These are phyloP conservation scores for Spergularia marina DNA, from an alignment of 148 eudicot species.

Conservation along the genomic window DNA sequence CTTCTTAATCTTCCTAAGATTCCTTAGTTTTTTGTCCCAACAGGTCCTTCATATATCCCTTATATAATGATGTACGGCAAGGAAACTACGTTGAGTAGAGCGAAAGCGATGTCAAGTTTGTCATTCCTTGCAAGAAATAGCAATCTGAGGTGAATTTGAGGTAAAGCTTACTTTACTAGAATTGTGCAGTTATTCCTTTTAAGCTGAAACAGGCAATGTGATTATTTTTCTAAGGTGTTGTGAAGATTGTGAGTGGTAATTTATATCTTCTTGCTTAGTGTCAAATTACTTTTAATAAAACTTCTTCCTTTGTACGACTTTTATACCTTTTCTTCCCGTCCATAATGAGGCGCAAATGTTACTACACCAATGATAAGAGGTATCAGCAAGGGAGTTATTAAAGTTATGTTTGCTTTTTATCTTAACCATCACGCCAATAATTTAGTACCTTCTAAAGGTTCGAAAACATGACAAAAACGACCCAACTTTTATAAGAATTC, in stretches of 20 bases:
- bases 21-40: not conserved
- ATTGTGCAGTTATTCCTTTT: not conserved
- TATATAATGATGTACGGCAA: not conserved
- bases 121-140: conserved; percentile 67
- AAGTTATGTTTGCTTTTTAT: not conserved
- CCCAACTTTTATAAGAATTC: not conserved
- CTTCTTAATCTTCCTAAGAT: not conserved
- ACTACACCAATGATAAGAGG: not conserved
- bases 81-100: conserved; percentile 28
- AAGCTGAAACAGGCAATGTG: not conserved
- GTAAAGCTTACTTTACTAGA: conserved; percentile 16
- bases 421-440: not conserved
- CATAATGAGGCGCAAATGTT: too few relatives aligned
- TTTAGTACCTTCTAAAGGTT: not conserved
- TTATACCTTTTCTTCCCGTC: too few relatives aligned
- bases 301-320: not conserved
- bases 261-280: not conserved
- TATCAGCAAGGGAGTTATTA: too few relatives aligned
- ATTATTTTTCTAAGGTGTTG: not conserved
- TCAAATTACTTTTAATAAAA: not conserved
- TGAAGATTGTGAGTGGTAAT: not conserved
- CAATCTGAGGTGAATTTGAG: conserved; percentile 16
- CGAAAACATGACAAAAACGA: not conserved
- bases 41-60: not conserved
- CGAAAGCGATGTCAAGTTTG: conserved; percentile 31